Evolutionary conservation across 192 early-diverging fungal species (phyloP).

Genomic region (Entomortierella parvispora): DNA sequence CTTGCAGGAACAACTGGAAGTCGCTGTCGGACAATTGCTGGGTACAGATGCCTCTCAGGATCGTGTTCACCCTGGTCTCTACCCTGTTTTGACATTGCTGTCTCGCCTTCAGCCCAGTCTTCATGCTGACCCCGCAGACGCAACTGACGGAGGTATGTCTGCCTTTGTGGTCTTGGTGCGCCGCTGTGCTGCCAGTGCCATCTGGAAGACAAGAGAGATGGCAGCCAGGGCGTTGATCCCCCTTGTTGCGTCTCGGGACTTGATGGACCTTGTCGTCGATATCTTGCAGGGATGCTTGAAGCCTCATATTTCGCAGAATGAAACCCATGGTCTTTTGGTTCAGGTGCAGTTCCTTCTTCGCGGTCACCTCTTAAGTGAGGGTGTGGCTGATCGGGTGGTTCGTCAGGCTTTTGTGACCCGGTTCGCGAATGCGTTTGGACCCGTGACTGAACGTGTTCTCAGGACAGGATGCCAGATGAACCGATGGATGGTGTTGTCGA

Average conservation of each 20-base stretch:
- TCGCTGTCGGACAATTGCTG: slow-evolving; percentile 72
- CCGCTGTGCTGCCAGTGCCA: slow-evolving; percentile 63
- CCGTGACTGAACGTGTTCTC: slow-evolving; percentile 41
- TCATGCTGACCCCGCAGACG: slow-evolving; percentile 53
- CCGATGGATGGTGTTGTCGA: slow-evolving; percentile 60
- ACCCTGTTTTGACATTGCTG: slow-evolving; percentile 89
- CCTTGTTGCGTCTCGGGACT: slow-evolving; percentile 71
- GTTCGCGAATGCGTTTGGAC: slow-evolving; percentile 43
- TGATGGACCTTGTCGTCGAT: slow-evolving; percentile 61
- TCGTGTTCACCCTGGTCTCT: slow-evolving; percentile 87
- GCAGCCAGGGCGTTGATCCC: slow-evolving; percentile 83
- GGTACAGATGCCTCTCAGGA: slow-evolving; percentile 23
- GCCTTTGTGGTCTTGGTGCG: slow-evolving; percentile 64
- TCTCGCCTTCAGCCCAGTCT: slow-evolving; percentile 80
- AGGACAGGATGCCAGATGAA: slow-evolving; percentile 61
- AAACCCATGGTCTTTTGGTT: slow-evolving; percentile 78
- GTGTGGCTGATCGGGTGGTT: slow-evolving; percentile 56
- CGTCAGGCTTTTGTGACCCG: slow-evolving; percentile 54
- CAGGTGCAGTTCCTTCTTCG: slow-evolving; percentile 78
- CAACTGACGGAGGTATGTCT: slow-evolving; percentile 44
- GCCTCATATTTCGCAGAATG: slow-evolving; percentile 66
- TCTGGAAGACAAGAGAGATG: slow-evolving; percentile 85
- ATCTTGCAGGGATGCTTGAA: slow-evolving; percentile 57
- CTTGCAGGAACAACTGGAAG: slow-evolving; percentile 77
- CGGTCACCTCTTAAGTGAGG: slow-evolving; percentile 65